Base-by-base conservation (phyloP, 75 land plant genomes). In the Cupressus sempervirens region DNA sequence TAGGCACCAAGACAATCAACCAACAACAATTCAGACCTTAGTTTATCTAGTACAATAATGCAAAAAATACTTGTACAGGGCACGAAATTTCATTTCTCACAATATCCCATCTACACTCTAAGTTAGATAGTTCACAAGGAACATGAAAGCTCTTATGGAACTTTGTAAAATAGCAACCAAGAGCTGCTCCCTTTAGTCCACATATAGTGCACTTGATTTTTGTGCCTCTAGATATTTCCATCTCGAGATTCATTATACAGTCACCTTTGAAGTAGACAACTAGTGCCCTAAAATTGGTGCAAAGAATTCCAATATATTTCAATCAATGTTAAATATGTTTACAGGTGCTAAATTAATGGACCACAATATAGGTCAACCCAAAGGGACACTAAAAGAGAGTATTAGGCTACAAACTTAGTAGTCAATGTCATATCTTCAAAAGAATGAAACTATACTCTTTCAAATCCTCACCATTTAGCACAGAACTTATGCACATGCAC, bases 101-200 rank as follows among this genome's bases (percentile, higher is more conserved):
- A 76, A 3, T 36, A 77, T 97, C 94, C 96, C 95, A 97, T 35
- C 93, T 88, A 84, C 96, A 97, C 0, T 85, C 86, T 18, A 74
- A 43, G 29, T 91, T 81, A 73, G 84, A 87, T 7, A 73, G 40
- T 8, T 98, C 96, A 94, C 99, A 97, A n/a, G 94, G 94, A 67
- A 90, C 89, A 88, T 97, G 99, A 87, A 84, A 97, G 85, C 91
- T 93, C 86, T 62, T 95, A 23, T 88, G 86, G 77, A 98, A 97
- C 30, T 89, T 85, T 67, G 88, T 90, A 35, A 79, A 80, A 88
- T 86, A 94, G 74, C 99, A 97, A 35, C 99, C 99, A 83, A 97
- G 93, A 3, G 94, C 99, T 41, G 98, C 99, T 62, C 99, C 99
- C 83, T 94, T 95, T 15, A 76, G 34, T 53, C 95, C 95, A 90